Base-by-base conservation (phyloP, 1,284 basidiomycete species). In the Anthracocystis walkeri region DNA sequence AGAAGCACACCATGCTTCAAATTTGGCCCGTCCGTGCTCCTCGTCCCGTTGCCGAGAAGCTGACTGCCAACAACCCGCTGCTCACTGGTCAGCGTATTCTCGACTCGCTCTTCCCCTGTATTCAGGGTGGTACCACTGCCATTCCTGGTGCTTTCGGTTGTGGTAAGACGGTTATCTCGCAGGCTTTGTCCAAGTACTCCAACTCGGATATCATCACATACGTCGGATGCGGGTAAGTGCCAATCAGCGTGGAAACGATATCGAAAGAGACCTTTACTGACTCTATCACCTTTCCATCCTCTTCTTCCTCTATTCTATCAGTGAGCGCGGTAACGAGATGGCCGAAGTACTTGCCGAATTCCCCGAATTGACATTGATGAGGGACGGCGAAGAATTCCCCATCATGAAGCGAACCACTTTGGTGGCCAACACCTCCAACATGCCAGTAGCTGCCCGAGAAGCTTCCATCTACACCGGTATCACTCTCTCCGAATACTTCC, bases 361-460 rank as follows among this genome's bases (percentile, higher is more conserved):
- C 91, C 97, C 97, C 59, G 89, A 95, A 86, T 89, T 99, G 50
- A 94, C 92, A 2, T 92, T 98, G 90, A 93, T 94, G 68, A 87
- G 94, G 65, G 91, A 94, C 80, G 89, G 89, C 65, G 93, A 94
- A 65, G 92, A 97, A 90, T 96, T 98, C 86, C 97, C 97, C 42
- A 99, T 99, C 89, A 99, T 99, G 97, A 99, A 99, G 87, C 95
- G 97, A 74, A 99, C 97, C 1, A 95, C 96, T 3, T 90, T 99
- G 38, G 96, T 99, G 68, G 97, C 97, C 80, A 99, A 99, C 87
- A 99, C 97, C 2, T 98, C 96, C 65, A 99, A 99, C 88, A 99
- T 99, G 97, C 97, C 97, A 80, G 97, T 99, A 82, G 97, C 97
- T 40, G 97, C 97, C 41, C 94, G 97, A 84, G 97, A 99, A 88